phyloP scores from a whole-genome alignment of 805 yeast species.

The Scheffersomyces lignosus region DNA sequence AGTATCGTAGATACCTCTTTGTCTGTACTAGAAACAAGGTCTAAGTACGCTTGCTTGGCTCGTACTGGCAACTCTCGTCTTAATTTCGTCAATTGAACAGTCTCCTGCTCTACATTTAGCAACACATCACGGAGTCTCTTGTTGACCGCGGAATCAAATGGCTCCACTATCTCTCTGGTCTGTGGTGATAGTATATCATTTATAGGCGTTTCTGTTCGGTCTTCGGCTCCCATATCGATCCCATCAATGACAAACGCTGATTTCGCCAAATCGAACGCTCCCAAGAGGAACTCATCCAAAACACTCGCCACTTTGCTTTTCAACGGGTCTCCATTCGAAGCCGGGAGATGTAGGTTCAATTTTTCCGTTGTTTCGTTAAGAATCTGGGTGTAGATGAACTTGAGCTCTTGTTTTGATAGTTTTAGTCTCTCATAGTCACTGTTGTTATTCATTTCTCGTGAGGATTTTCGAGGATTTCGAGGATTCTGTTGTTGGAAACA shows the following conservation, averaged over 20 bases:
- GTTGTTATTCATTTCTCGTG: constrained; percentile 1
- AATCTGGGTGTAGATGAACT: constrained; percentile 47
- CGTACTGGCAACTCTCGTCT: constrained; percentile 53
- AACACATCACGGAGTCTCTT: constrained; percentile 57
- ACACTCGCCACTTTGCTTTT: constrained; percentile 42
- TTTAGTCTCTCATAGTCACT: constrained; percentile 42
- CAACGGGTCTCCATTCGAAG: constrained; percentile 37
- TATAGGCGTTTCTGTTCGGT: constrained; percentile 9
- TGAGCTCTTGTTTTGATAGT: constrained; percentile 53
- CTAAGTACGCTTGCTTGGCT: constrained; percentile 37
- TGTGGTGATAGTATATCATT: constrained; percentile 25
- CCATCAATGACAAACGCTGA: constrained; percentile 63
- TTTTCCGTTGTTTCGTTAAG: constrained; percentile 42
- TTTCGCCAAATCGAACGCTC: constrained; percentile 57
- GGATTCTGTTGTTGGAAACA: too few relatives aligned
- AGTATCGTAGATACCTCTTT: constrained; percentile 26
- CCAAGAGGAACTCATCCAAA: constrained; percentile 48
- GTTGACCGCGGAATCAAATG: constrained; percentile 67
- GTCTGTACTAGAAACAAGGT: constrained; percentile 31
- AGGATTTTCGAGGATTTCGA: too few relatives aligned
- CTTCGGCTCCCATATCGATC: constrained; percentile 30
- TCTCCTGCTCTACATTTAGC: constrained; percentile 60
- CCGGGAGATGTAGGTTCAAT: constrained; percentile 50
- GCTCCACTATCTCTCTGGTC: constrained; percentile 53
- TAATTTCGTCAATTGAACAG: constrained; percentile 55